Evolutionary conservation across 1,284 basidiomycete species (phyloP).

Genomic region (Apiotrichum gamsii): DNA sequence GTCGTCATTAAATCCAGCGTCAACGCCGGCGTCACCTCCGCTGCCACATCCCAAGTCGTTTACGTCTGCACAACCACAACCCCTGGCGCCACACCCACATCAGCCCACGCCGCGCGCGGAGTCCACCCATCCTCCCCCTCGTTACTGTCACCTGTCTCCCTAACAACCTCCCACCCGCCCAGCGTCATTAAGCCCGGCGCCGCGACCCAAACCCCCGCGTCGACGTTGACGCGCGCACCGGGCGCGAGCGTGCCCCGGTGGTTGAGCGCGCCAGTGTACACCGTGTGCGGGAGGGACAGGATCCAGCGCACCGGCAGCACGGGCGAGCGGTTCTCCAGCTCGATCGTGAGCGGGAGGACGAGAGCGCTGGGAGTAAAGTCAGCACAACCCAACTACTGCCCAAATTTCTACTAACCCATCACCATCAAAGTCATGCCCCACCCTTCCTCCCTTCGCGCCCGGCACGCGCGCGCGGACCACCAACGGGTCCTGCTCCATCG

Average conservation of each 20-base stretch:
- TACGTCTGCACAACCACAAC: slow-evolving; percentile 2
- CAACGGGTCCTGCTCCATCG: slow-evolving; percentile 66
- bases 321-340: slow-evolving; percentile 56
- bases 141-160: slow-evolving; percentile 8
- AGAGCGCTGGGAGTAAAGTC: slow-evolving; percentile 52
- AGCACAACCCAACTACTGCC: not conserved
- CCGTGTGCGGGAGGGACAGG: slow-evolving; percentile 23
- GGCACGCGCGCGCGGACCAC: slow-evolving; percentile 31
- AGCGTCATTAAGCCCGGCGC: slow-evolving; percentile 25
- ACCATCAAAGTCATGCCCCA: slow-evolving; percentile 62
- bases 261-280: slow-evolving; percentile 23
- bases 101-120: slow-evolving; percentile 7
- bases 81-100: not conserved
- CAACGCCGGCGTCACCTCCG: too few species aligned
- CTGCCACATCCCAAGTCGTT: not conserved
- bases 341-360: slow-evolving; percentile 55
- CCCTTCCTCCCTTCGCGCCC: slow-evolving; percentile 22
- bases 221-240: slow-evolving; percentile 7
- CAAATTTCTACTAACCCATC: slow-evolving; percentile 54
- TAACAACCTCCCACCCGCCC: slow-evolving; percentile 28
- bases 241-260: slow-evolving; percentile 26
- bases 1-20: too few species aligned
- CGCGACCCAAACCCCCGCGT: slow-evolving; percentile 22
- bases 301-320: slow-evolving; percentile 26
- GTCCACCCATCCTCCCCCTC: not conserved